These are phyloP conservation scores for Ceratocystis cacaofunesta DNA, from an alignment of 2,329 filamentous ascomycete genomes.

Conservation along the genomic window DNA sequence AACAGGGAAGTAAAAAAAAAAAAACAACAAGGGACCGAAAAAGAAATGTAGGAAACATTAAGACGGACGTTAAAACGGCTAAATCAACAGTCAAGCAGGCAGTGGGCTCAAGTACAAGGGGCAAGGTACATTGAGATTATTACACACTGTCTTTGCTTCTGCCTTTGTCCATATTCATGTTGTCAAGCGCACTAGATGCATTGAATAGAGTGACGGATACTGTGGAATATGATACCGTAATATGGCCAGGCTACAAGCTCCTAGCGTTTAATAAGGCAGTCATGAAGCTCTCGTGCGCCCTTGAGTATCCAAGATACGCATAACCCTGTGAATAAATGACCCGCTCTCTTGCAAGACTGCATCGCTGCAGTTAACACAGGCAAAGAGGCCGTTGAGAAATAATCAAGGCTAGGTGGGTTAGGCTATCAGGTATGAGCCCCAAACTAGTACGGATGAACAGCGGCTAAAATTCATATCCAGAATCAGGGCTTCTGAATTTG, in stretches of 20 bases:
- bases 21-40: neutral
- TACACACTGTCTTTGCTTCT: neutral
- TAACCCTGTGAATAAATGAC: neutral
- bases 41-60: neutral
- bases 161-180: neutral
- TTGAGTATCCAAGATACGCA: neutral
- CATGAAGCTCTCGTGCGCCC: neutral
- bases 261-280: neutral
- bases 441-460: neutral
- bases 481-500: neutral
- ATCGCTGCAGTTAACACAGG: neutral
- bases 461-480: neutral
- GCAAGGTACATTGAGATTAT: neutral
- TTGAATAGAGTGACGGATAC: neutral
- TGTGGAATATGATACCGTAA: neutral
- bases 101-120: neutral
- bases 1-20: neutral
- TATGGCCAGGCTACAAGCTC: neutral
- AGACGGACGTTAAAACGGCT: neutral
- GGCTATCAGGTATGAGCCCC: neutral
- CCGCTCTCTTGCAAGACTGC: neutral
- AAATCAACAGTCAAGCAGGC: neutral
- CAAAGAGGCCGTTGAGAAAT: neutral
- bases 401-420: neutral
- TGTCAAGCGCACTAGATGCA: neutral